These are phyloP conservation scores for Thelonectria blattea DNA, from an alignment of 2,329 filamentous ascomycete genomes.

Conservation along the genomic window DNA sequence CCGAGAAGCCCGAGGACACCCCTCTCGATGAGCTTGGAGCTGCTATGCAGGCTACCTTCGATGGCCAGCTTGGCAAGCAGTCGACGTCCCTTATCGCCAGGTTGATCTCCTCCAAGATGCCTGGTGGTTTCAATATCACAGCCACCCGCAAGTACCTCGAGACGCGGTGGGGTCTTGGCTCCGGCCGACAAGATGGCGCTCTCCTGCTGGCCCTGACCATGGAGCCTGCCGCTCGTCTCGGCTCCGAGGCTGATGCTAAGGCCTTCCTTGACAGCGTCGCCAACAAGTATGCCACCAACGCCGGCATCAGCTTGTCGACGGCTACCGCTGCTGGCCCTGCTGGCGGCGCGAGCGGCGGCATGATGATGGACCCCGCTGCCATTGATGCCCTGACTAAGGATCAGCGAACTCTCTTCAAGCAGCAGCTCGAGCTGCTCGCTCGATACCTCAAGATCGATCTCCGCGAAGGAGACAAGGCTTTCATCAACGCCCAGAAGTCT, in stretches of 20 bases:
- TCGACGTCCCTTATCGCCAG: slow-evolving; percentile 91
- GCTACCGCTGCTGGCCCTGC: slow-evolving; percentile 76
- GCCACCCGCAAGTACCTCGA: slow-evolving; percentile 94
- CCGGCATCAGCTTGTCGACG: slow-evolving; percentile 83
- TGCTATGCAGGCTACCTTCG: slow-evolving; percentile 97
- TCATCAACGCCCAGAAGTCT: slow-evolving; percentile 82
- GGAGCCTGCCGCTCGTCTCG: slow-evolving; percentile 88
- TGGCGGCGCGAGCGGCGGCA: slow-evolving; percentile 75
- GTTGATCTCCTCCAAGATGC: slow-evolving; percentile 98
- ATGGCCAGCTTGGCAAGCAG: slow-evolving; percentile 96
- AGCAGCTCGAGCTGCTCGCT: slow-evolving; percentile 93
- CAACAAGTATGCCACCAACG: slow-evolving; percentile 85
- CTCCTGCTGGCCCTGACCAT: slow-evolving; percentile 88
- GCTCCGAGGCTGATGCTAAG: slow-evolving; percentile 90
- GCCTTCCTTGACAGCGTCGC: slow-evolving; percentile 86
- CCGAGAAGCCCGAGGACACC: slow-evolving; percentile 97
- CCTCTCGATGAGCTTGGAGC: slow-evolving; percentile 94
- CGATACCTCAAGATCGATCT: slow-evolving; percentile 97
- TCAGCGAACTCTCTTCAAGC: slow-evolving; percentile 94
- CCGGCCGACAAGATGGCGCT: slow-evolving; percentile 89
- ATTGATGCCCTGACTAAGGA: slow-evolving; percentile 98
- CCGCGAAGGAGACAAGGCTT: slow-evolving; percentile 93
- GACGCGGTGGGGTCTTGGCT: slow-evolving; percentile 85
- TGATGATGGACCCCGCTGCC: slow-evolving; percentile 99
- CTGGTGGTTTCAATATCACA: slow-evolving; percentile 98